These are phyloP conservation scores for Tetrapisispora namnaoensis DNA, from an alignment of 805 yeast species.

Conservation along the genomic window DNA sequence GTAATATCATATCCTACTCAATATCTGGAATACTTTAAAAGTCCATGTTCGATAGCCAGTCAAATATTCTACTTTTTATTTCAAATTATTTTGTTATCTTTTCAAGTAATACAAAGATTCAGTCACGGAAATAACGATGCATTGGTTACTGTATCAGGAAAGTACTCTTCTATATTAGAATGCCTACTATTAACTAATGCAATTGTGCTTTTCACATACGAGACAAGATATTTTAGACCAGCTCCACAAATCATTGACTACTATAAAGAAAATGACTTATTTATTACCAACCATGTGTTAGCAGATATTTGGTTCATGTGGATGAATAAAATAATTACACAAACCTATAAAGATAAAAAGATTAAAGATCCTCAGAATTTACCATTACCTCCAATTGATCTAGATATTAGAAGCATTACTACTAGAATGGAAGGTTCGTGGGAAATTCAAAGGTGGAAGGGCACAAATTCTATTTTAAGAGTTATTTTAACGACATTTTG, in stretches of 20 bases:
- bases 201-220: conserved; percentile 30
- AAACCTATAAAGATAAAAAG: conserved; percentile 32
- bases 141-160: conserved; percentile 15
- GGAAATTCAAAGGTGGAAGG: conserved; percentile 28
- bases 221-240: conserved; percentile 32
- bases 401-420: conserved; percentile 29
- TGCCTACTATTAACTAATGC: conserved; percentile 26
- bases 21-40: conserved; percentile 21
- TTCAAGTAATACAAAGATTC: conserved; percentile 20
- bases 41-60: conserved; percentile 22
- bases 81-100: conserved; percentile 12
- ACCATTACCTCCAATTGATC: conserved; percentile 34
- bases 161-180: conserved; percentile 18
- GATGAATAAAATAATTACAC: conserved; percentile 38
- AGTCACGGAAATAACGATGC: conserved; percentile 11
- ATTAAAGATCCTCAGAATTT: conserved; percentile 34
- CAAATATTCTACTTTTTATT: conserved; percentile 23
- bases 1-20: conserved; percentile 23
- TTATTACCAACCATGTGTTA: conserved; percentile 22
- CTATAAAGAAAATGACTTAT: conserved; percentile 27
- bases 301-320: conserved; percentile 37
- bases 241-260: conserved; percentile 30
- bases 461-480: conserved; percentile 24
- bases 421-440: conserved; percentile 28
- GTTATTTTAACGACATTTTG: conserved; percentile 35